These are phyloP conservation scores for Fusarium citri DNA, from an alignment of 2,329 filamentous ascomycete species.

Conservation along the genomic window DNA sequence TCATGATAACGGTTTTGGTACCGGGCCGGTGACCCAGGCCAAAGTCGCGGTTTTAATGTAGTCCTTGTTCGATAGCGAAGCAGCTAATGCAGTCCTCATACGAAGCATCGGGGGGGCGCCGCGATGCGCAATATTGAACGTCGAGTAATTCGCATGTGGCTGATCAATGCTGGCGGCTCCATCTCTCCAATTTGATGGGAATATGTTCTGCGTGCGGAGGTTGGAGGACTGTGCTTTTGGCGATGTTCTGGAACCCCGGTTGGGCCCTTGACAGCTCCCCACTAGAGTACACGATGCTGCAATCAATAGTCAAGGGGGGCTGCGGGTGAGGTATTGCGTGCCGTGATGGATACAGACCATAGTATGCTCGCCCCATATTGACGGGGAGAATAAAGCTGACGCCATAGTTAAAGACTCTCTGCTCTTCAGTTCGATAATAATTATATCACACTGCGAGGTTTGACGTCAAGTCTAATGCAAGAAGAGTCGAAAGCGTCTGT, in stretches of 20 bases:
- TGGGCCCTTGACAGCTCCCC: conserved; percentile 27
- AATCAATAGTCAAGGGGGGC: not conserved
- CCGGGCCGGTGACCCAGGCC: conserved; percentile 37
- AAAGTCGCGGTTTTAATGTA: not conserved
- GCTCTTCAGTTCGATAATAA: not conserved
- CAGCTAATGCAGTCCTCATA: conserved; percentile 16
- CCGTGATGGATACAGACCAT: not conserved
- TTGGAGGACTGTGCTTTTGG: conserved; percentile 29
- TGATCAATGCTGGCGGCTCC: conserved; percentile 30
- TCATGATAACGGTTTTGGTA: not conserved
- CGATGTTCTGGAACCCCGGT: conserved; percentile 43
- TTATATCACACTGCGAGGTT: not conserved
- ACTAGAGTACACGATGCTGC: conserved; percentile 17
- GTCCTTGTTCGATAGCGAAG: conserved; percentile 8
- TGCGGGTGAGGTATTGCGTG: conserved; percentile 24
- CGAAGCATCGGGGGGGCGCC: conserved; percentile 32
- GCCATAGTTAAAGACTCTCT: not conserved
- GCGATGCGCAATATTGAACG: conserved; percentile 23
- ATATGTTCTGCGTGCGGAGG: conserved; percentile 11
- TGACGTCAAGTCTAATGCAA: not conserved
- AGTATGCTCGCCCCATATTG: not conserved
- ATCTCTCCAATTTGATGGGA: conserved; percentile 29
- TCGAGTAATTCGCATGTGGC: conserved; percentile 19
- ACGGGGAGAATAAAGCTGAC: not conserved
- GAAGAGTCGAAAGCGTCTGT: not conserved